These are phyloP conservation scores for Juglanconis juglandina DNA, from an alignment of 2,329 filamentous ascomycete genomes.

Conservation along the genomic window DNA sequence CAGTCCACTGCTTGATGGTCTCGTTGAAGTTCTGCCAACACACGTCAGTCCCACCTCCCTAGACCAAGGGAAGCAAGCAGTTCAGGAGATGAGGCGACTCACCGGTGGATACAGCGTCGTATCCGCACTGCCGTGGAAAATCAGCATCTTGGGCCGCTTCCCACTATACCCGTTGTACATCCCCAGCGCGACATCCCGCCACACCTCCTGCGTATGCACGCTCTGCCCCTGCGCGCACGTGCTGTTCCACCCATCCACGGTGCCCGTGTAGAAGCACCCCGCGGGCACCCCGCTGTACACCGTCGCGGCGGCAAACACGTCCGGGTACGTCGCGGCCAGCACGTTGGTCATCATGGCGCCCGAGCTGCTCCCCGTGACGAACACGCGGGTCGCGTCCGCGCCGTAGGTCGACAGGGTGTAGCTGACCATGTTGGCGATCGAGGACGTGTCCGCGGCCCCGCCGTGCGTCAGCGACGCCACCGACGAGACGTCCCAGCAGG, in stretches of 20 bases:
- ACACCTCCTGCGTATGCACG: slow-evolving; percentile 36
- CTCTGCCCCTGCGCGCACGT: slow-evolving; percentile 50
- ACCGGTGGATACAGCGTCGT: slow-evolving; percentile 34
- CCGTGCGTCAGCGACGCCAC: slow-evolving; percentile 46
- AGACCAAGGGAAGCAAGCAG: slow-evolving; percentile 6
- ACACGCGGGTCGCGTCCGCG: slow-evolving; percentile 45
- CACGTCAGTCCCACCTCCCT: neutral
- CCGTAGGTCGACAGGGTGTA: slow-evolving; percentile 45
- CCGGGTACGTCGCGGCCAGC: slow-evolving; percentile 52
- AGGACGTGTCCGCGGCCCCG: slow-evolving; percentile 48
- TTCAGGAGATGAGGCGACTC: slow-evolving; percentile 24
- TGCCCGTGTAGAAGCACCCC: slow-evolving; percentile 48
- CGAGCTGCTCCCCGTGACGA: slow-evolving; percentile 45
- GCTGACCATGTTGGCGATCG: slow-evolving; percentile 53
- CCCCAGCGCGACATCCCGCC: slow-evolving; percentile 37
- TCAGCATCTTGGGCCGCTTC: slow-evolving; percentile 35
- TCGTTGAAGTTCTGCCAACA: slow-evolving; percentile 35
- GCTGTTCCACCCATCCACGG: slow-evolving; percentile 48
- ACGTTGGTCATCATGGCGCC: slow-evolving; percentile 56
- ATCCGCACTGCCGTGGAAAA: slow-evolving; percentile 43
- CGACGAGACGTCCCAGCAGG: slow-evolving; percentile 60
- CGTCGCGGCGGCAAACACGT: slow-evolving; percentile 49
- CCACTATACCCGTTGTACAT: slow-evolving; percentile 52
- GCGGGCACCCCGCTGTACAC: slow-evolving; percentile 52
- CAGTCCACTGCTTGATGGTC: slow-evolving; percentile 44